phyloP scores from a whole-genome alignment of 1,284 basidiomycete genomes.

The Stygiomarasmius scandens region DNA sequence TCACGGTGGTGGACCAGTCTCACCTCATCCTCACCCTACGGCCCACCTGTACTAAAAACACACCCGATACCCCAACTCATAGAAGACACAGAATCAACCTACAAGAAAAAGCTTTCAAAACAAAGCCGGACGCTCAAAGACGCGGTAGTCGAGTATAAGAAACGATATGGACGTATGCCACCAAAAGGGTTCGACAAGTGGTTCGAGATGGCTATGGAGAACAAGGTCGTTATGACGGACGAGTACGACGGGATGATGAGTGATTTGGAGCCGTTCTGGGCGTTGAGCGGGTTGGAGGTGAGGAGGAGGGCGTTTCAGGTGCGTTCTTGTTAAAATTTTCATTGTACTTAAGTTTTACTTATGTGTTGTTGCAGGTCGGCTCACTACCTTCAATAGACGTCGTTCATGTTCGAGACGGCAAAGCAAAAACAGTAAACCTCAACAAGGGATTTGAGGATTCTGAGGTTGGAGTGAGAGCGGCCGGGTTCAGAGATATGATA shows the following conservation, averaged over 20 bases:
- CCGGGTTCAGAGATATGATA: constrained; percentile 76
- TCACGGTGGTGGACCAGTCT: neutral
- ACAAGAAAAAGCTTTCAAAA: constrained; percentile 61
- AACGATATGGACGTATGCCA: constrained; percentile 77
- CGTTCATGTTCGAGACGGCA: constrained; percentile 73
- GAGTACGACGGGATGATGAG: constrained; percentile 86
- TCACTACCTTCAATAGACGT: constrained; percentile 82
- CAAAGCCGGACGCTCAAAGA: constrained; percentile 79
- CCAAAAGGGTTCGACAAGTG: constrained; percentile 89
- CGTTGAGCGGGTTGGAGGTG: constrained; percentile 72
- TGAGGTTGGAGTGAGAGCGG: constrained; percentile 77
- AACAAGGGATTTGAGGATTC: constrained; percentile 58
- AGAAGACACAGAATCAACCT: constrained; percentile 73
- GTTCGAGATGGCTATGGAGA: constrained; percentile 80
- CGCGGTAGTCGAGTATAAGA: constrained; percentile 79
- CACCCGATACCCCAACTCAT: constrained; percentile 88
- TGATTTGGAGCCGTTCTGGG: constrained; percentile 84
- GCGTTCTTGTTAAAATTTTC: constrained; percentile 21
- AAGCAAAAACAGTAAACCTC: constrained; percentile 63
- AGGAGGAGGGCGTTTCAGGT: constrained; percentile 73
- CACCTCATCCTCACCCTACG: neutral
- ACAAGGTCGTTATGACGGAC: constrained; percentile 82
- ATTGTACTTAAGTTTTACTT: constrained; percentile 3
- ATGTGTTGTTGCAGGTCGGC: constrained; percentile 61
- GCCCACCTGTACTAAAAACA: neutral